Evolutionary conservation across 495 filamentous ascomycete genomes (phyloP), one percentile per base, ranked within the genome.

Genomic region (Evernia prunastri): DNA sequence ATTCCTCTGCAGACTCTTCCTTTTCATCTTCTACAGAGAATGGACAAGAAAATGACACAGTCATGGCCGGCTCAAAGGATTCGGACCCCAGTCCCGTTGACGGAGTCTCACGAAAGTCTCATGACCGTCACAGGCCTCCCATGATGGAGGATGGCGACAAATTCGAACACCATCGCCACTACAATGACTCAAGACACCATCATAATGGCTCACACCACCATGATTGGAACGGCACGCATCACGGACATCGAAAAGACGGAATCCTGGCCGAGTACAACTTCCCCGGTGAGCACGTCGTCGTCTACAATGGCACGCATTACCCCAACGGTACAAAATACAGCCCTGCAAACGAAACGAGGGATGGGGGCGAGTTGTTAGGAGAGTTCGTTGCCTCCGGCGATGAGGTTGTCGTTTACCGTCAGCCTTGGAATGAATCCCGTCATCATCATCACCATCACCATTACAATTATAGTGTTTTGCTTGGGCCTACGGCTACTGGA

Each of bases 241-340:
- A 17, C 49, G 49, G 18, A 8, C 27, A 53, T 18, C 11, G 51
- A 20, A 54, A 54, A 33, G 27, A 31, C 2, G 29, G 51, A 9
- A 33, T 54, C 3, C 12, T 54, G 8, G 25, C 27, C 15, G 51
- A 54, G 29, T 33, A 20, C 51, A 33, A 54, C 4, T 3, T 17
- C n/a, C 51, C 33, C 12, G 51, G 51, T 20, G 51, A 54, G 51
- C 51, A 54, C 5, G 20, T 54, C 29, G 29, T 54, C 29, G 29
- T 17, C 53, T 27, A 23, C 7, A 63, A 63, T 17, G 31, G 37
- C 51, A 63, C 53, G 4, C 36, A 36, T 11, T 23, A 18, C 37
- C 39, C 33, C 39, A 63, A 63, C 61, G n/a, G 51, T 33, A 54
- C 51, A 29, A 54, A 6, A 20, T 54, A 54, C 11, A 54, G 18